These are phyloP conservation scores for Tribonema minus DNA, from an alignment of 108 stramenopile species.

Conservation along the genomic window DNA sequence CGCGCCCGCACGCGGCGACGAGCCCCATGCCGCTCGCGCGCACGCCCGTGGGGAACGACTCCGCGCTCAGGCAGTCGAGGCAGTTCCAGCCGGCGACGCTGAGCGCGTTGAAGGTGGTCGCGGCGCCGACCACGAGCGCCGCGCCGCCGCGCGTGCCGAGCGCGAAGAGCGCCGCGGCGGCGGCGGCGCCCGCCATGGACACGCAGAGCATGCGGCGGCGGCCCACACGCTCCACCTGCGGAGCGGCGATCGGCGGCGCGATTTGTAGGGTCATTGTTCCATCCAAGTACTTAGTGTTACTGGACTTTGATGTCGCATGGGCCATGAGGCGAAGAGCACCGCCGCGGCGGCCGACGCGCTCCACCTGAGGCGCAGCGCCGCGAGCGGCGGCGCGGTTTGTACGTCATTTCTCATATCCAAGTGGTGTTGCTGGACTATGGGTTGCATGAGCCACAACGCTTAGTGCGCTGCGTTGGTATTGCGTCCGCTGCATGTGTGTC, in stretches of 20 bases:
- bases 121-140: conserved; percentile 26
- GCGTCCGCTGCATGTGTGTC: no score
- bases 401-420: no score
- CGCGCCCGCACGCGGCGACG: conserved; percentile 44
- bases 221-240: conserved; percentile 43
- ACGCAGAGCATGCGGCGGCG: conserved; percentile 14
- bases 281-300: no score
- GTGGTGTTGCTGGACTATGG: no score
- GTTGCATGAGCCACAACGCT: no score
- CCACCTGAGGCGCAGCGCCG: no score
- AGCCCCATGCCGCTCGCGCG: conserved; percentile 50
- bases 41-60: conserved; percentile 42
- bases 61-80: conserved; percentile 45
- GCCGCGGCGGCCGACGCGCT: no score
- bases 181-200: conserved; percentile 45
- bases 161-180: conserved; percentile 44
- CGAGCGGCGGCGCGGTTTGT: no score
- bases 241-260: neutral
- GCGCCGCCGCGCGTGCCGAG: conserved; percentile 30
- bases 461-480: no score
- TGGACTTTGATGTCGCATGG: no score
- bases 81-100: conserved; percentile 52
- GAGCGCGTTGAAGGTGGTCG: conserved; percentile 51
- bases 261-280: no score
- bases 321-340: no score